Evolutionary conservation across 805 yeast species (phyloP), one percentile per base, ranked within the genome.

Genomic region (Starmera pachycereana): DNA sequence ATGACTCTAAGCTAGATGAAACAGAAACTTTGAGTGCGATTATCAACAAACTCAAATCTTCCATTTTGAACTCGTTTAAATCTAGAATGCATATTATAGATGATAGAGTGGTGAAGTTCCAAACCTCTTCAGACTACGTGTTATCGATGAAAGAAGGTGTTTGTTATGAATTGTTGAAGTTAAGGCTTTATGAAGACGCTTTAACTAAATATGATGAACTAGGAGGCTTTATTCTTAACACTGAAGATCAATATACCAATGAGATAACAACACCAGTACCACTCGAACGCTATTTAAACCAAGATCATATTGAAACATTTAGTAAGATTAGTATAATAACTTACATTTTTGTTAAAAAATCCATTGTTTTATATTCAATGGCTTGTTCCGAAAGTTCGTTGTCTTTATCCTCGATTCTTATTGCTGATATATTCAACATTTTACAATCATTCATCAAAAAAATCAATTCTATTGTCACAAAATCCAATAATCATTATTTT

Each of bases 181-280:
- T 85, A 61, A 68, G 70, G 22, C 67, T 82, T 19, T 57, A 65
- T 22, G 81, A 79, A 25, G 89, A 83, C 39, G 69, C 90, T 0
- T 53, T 80, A 30, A 58, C 54, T 4, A 67, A 71, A 18, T 80
- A 76, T 46, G 70, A 72, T 29, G 27, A 22, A 5, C 9, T 22
- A 50, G 54, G 37, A 22, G 5, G 27, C 5, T 22, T 22, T 22
- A 22, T 22, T 22, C 9, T 22, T 3, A 22, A 8, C 27, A 22
- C 27, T 8, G 27, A 22, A 8, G 27, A 22, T 22, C 27, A 22
- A 8, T 22, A 22, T 8, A 22, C 27, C 9, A 22, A 22, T 22
- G 27, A 22, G 9, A 22, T 22, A 7, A 7, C 27, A 22, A 22
- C 7, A 4, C 27, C 27, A 22, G 6, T 22, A 5, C 9, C 7